Evolutionary conservation across 768 basidiomycete genomes (phyloP).

Genomic region (Pholiota conissans): DNA sequence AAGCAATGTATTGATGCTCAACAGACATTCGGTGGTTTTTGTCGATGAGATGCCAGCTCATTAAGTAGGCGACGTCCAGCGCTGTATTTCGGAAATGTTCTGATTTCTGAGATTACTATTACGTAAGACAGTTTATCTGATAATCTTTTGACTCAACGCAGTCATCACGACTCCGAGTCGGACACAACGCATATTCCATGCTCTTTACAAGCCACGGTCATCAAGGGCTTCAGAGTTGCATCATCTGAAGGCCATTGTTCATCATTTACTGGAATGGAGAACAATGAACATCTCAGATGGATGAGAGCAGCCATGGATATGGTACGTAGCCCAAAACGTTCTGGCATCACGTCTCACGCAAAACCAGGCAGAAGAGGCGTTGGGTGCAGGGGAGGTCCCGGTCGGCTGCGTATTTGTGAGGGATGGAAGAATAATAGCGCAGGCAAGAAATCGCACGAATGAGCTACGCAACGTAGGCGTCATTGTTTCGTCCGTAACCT

Average conservation of each 20-base stretch:
- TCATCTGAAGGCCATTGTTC: neutral
- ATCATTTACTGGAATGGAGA: conserved; percentile 6
- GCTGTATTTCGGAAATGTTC: too few species aligned
- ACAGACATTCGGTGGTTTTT: neutral
- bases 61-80: too few species aligned
- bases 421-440: conserved; percentile 72
- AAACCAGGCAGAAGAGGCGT: conserved; percentile 75
- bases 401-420: conserved; percentile 96
- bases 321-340: conserved; percentile 42
- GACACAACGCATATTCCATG: too few species aligned
- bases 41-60: neutral
- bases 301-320: conserved; percentile 85
- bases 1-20: too few species aligned
- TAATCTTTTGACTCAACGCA: neutral
- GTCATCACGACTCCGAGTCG: too few species aligned
- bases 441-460: conserved; percentile 92
- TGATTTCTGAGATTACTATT: neutral
- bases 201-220: neutral
- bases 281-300: conserved; percentile 50
- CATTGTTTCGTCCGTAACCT: neutral
- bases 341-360: neutral
- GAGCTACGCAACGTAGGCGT: conserved; percentile 81
- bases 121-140: neutral
- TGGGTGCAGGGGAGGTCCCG: conserved; percentile 85
- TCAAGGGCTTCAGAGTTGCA: neutral